Evolutionary conservation across 2,329 filamentous ascomycete species (phyloP).

Genomic region (Celoporthe dispersa): DNA sequence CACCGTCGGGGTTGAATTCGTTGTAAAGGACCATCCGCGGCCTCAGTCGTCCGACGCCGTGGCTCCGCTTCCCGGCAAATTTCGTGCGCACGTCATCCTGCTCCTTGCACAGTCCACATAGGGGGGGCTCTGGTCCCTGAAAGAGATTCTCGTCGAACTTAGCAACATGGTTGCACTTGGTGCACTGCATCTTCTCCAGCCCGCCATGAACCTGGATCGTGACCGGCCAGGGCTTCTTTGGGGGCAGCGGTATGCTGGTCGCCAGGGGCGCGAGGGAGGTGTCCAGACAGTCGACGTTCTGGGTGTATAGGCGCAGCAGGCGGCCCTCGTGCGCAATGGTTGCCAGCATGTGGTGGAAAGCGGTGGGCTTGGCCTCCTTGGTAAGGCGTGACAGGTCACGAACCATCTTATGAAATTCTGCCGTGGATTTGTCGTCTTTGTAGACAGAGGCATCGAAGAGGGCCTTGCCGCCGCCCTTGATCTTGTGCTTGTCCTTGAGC

Average conservation of each 20-base stretch:
- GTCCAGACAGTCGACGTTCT: constrained; percentile 97
- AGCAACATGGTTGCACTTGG: constrained; percentile 81
- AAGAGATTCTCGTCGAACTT: constrained; percentile 82
- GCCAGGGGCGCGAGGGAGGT: constrained; percentile 78
- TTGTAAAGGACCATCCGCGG: constrained; percentile 97
- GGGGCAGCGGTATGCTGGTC: constrained; percentile 78
- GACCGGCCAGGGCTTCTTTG: constrained; percentile 88
- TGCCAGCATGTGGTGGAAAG: constrained; percentile 92
- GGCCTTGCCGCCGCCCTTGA: constrained; percentile 92
- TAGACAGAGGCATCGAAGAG: constrained; percentile 98
- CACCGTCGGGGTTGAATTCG: constrained; percentile 94
- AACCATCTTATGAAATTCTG: constrained; percentile 95
- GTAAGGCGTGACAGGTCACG: constrained; percentile 82
- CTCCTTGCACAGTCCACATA: constrained; percentile 75
- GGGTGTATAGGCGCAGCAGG: constrained; percentile 87
- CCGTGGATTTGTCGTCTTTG: constrained; percentile 85
- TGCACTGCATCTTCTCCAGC: constrained; percentile 94
- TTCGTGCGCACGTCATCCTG: constrained; percentile 77
- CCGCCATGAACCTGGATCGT: constrained; percentile 95
- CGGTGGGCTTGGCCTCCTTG: constrained; percentile 76
- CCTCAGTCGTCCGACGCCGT: constrained; percentile 86
- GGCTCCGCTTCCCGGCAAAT: constrained; percentile 83
- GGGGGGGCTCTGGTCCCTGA: constrained; percentile 79
- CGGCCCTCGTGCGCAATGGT: constrained; percentile 87
- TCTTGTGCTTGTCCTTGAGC: constrained; percentile 82